Base-by-base conservation (phyloP, 106 monocot species). In the Acorus gramineus region DNA sequence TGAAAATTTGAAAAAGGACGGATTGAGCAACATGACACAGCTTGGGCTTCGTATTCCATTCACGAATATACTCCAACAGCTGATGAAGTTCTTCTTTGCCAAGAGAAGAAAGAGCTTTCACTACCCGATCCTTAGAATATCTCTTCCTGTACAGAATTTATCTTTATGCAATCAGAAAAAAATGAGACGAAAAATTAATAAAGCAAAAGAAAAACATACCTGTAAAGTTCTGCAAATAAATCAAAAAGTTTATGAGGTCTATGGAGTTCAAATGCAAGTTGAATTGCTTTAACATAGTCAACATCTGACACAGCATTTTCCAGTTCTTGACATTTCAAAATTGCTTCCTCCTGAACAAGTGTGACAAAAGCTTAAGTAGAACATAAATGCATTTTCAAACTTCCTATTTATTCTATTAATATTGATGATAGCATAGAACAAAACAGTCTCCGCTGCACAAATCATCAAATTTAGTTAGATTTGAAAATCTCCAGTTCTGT, bases 21-120 rank as follows among this genome's bases (percentile, higher is more conserved):
- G 79, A 79, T 48, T 91, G 91, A 6, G 91, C 96, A 60, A 96
- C 83, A 75, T 96, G 87, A 49, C 96, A 91, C 11, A 85, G 71
- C 62, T 88, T 87, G 59, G 91, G 85, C 62, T 88, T 90, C 52
- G 96, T 96, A 68, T 96, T 96, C 96, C 96, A 96, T 70, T 96
- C 96, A 52, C 96, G 75, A 66, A 85, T 60, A 64, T 91, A 96
- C 57, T 91, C 96, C 8, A 96, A 71, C 62, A 96, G 87, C 60
- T 85, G 59, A 44, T 79, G 80, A 11, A 96, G 50, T 53, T 91
- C 91, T 43, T 96, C 96, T 66, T 83, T 91, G 45, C 81, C 76
- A 65, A 96, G 79, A 75, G 58, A 62, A 68, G 44, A 3, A 53
- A 96, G 64, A 52, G 87, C 80, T 55, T 83, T 83, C 63, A 81